Evolutionary conservation across 805 yeast genomes (phyloP).

Genomic region (Wickerhamiella allomyrinae): DNA sequence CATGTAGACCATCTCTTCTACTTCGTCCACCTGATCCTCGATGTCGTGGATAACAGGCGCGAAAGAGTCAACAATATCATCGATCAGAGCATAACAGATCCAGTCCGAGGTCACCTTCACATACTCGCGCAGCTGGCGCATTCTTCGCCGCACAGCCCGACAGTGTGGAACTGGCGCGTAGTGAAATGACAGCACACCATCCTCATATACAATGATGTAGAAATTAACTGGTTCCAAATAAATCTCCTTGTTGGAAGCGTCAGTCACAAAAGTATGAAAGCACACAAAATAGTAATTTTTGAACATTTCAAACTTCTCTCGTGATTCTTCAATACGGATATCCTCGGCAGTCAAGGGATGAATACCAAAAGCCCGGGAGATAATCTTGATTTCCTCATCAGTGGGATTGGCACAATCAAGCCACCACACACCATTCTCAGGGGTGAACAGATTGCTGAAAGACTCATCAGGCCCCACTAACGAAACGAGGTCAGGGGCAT

Average conservation of each 20-base stretch:
- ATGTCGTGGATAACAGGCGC: slow-evolving; percentile 43
- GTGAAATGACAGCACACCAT: slow-evolving; percentile 43
- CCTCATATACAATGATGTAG: slow-evolving; percentile 42
- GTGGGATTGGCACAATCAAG: slow-evolving; percentile 88
- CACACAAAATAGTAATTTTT: slow-evolving; percentile 80
- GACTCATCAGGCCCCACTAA: slow-evolving; percentile 42
- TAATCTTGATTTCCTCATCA: slow-evolving; percentile 81
- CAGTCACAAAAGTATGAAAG: slow-evolving; percentile 89
- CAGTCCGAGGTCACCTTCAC: slow-evolving; percentile 44
- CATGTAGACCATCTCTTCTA: slow-evolving; percentile 66
- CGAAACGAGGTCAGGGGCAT: slow-evolving; percentile 70
- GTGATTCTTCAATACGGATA: slow-evolving; percentile 88
- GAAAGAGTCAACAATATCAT: slow-evolving; percentile 47
- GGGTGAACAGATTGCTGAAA: slow-evolving; percentile 49
- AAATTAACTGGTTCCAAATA: slow-evolving; percentile 38
- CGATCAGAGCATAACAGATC: slow-evolving; percentile 49
- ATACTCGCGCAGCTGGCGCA: slow-evolving; percentile 43
- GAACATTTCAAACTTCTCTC: slow-evolving; percentile 82
- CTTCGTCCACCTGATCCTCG: slow-evolving; percentile 45
- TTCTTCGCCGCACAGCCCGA: slow-evolving; percentile 43
- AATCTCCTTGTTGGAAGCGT: slow-evolving; percentile 46
- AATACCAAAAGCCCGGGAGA: slow-evolving; percentile 88
- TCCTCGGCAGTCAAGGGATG: slow-evolving; percentile 98
- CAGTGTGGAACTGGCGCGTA: slow-evolving; percentile 40
- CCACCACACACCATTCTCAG: slow-evolving; percentile 83